Percentiles rank a stretch among this genome's conserved stretches.
Evolutionary conservation across 1,139 yeast species (phyloP).

Genomic region (Spathaspora sp.): DNA sequence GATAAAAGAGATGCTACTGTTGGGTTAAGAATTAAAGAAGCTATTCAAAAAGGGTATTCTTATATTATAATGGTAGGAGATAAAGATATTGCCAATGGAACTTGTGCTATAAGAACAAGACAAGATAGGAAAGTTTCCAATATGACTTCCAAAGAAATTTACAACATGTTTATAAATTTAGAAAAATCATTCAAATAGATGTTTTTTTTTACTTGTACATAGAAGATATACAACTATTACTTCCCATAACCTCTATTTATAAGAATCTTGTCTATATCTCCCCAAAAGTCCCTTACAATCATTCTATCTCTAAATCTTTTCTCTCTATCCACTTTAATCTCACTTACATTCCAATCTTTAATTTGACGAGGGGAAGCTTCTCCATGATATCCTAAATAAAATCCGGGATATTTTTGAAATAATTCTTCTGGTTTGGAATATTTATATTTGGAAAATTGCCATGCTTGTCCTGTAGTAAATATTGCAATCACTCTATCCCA

Average conservation of each 20-base stretch:
- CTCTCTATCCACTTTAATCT: slow-evolving; percentile 73
- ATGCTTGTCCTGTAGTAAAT: slow-evolving; percentile 93
- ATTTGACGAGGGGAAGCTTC: slow-evolving; percentile 78
- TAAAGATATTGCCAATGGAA: slow-evolving; percentile 63
- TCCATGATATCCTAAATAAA: slow-evolving; percentile 70
- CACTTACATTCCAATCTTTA: slow-evolving; percentile 84
- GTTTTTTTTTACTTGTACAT: background rate
- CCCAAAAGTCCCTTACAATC: slow-evolving; percentile 85
- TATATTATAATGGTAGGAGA: slow-evolving; percentile 86
- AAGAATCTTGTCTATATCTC: slow-evolving; percentile 62
- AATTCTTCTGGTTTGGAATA: slow-evolving; percentile 77
- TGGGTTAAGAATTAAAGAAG: slow-evolving; percentile 77
- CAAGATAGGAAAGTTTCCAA: slow-evolving; percentile 50
- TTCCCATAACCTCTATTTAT: slow-evolving; percentile 43
- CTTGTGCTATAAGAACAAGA: slow-evolving; percentile 65
- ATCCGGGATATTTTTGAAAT: slow-evolving; percentile 85
- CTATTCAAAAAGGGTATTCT: slow-evolving; percentile 73
- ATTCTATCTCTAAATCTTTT: slow-evolving; percentile 88
- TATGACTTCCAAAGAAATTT: slow-evolving; percentile 47
- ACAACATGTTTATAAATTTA: slow-evolving; percentile 46
- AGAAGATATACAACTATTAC: slow-evolving; percentile 1
- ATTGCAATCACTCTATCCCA: slow-evolving; percentile 97
- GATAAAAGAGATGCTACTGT: slow-evolving; percentile 76
- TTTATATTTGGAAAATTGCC: slow-evolving; percentile 92
- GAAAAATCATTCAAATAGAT: slow-evolving; percentile 46